phyloP scores from a whole-genome alignment of 495 filamentous ascomycete species.

The Podospora australis region DNA sequence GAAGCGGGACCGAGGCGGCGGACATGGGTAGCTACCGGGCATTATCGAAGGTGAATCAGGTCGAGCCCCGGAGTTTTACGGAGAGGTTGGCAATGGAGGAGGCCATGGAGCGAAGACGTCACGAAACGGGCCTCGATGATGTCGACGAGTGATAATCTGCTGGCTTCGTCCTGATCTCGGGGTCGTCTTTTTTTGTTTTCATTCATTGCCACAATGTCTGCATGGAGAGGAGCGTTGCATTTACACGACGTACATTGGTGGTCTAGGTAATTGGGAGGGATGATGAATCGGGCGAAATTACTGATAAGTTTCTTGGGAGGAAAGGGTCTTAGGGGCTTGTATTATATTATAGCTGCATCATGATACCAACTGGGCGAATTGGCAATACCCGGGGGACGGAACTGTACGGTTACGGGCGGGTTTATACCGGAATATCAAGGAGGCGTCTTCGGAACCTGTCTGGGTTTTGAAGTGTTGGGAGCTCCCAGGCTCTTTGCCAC shows the following conservation, averaged over 20 bases:
- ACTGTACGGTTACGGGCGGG: background rate
- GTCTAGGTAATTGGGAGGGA: background rate
- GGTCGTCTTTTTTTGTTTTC: background rate
- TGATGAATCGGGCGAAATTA: background rate
- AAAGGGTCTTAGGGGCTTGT: conserved; percentile 1
- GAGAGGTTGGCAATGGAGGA: conserved; percentile 41
- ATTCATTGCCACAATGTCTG: no score
- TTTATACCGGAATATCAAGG: background rate
- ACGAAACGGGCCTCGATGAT: background rate
- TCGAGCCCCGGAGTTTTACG: conserved; percentile 36
- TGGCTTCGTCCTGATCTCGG: background rate
- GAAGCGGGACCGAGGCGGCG: conserved; percentile 33
- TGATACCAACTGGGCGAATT: conserved; percentile 9
- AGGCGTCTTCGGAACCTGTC: no score
- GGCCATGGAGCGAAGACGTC: conserved; percentile 24
- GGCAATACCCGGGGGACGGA: background rate
- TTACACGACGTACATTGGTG: background rate
- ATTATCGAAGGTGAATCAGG: conserved; percentile 20
- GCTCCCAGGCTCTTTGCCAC: no score
- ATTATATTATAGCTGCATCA: conserved; percentile 14
- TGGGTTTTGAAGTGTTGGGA: no score
- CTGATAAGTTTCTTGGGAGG: background rate
- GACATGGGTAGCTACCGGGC: conserved; percentile 35
- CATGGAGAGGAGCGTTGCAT: background rate
- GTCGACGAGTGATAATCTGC: background rate